Percentiles rank a stretch among this genome's conserved stretches.
phyloP scores from a whole-genome alignment of 345 rosid species.

The Excoecaria cochinchinensis region DNA sequence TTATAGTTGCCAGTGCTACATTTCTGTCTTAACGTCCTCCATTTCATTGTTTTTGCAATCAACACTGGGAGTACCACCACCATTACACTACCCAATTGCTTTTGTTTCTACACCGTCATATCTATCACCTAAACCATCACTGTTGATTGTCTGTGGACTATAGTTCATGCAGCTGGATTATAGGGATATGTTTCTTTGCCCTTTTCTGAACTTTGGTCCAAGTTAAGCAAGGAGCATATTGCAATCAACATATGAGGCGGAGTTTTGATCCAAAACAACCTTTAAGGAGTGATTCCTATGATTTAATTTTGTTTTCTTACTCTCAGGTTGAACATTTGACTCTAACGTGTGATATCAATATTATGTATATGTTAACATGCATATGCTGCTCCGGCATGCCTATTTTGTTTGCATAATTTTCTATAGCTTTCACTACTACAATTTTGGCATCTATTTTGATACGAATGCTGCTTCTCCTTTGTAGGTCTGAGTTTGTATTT shows the following conservation, averaged over 20 bases:
- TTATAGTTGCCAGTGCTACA: not conserved
- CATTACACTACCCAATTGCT: not conserved
- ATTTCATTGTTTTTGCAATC: not conserved
- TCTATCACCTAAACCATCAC: not conserved
- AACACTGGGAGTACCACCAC: not conserved
- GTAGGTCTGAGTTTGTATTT: slow-evolving; percentile 78
- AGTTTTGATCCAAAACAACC: not conserved
- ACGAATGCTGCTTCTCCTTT: not conserved
- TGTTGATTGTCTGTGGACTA: not conserved
- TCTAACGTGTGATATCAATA: no score
- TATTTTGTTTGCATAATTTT: not conserved
- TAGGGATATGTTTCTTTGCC: not conserved
- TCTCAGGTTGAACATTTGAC: no score
- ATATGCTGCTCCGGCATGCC: no score
- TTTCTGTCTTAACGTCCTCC: not conserved
- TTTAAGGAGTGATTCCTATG: not conserved
- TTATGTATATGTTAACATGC: no score
- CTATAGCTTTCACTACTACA: not conserved
- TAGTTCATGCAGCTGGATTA: not conserved
- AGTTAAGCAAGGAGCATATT: not conserved
- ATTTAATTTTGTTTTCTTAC: no score
- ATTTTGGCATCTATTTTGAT: not conserved
- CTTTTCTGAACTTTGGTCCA: not conserved
- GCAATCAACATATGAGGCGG: not conserved
- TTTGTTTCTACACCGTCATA: not conserved